Evolutionary conservation across 176 grass and related monocot species (phyloP), one percentile per base, ranked within the genome.

Genomic region (Rhipidocladum racemiflorum): DNA sequence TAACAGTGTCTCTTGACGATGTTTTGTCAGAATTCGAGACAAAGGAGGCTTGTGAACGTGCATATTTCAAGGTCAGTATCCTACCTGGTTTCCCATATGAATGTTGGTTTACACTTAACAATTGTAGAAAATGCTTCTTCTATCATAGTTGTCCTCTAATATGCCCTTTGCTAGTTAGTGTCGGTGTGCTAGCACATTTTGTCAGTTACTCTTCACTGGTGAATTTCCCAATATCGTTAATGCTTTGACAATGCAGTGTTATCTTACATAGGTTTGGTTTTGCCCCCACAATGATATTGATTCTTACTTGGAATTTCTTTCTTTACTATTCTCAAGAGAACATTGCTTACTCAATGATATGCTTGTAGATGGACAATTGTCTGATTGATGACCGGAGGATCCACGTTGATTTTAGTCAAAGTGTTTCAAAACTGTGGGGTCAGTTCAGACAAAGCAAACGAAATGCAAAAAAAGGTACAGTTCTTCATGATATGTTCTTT

Each of bases 351-450:
- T 81, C 18, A 50, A 15, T 48, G 65, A 40, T 86, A 21, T 90
- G 28, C 46, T 90, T 80, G 77, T 83, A 98, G 92, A 98, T 98
- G 96, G 92, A 98, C 29, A 98, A 98, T 82, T 93, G 90, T 82
- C 77, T 98, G 51, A 95, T 98, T 86, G 96, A 98, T 75, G 96
- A 98, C 53, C 75, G 92, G 59, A 93, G 96, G 84, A 98, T 98
- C 32, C 96, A 98, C 84, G 96, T 98, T 79, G 96, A 98, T 91
- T 98, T 98, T 73, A 98, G 90, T 62, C 96, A 98, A 80, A 98
- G 96, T 88, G 96, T 98, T 82, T 85, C 96, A 54, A 95, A 87
- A 74, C 83, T 98, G 25, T 98, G 96, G 96, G 89, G 91, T 74
- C 96, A 98, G 66, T 98, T 84, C 77, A 93, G 96, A 80, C 96